Evolutionary conservation across 169 alveolate genomes (phyloP), one percentile per base, ranked within the genome.

Genomic region (Plasmodium falciparum): DNA sequence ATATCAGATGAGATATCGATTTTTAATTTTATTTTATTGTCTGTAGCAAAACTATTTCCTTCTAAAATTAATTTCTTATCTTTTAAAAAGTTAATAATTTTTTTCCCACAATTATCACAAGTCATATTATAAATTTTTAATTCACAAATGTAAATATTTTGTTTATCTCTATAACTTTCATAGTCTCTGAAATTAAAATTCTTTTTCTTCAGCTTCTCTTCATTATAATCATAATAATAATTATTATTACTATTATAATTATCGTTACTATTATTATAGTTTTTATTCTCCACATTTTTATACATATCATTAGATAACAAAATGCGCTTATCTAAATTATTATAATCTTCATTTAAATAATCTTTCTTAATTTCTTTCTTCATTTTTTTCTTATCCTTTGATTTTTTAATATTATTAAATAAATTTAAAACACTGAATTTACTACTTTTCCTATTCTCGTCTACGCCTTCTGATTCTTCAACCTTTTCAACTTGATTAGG

Each of bases 11-110:
- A 56, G 8, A 67, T 72, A 26, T 80, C 29, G 26, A 80, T 54
- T 67, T 80, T 80, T 80, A 80, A 56, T 49, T 80, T 80, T 8
- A 80, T 47, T 69, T 80, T 80, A 33, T 61, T 69, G 12, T 80
- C 90, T n/a, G 83, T 69, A 56, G 90, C 90, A 59, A 66, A 80
- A 56, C 90, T 80, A 67, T 67, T 61, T 39, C 90, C 90, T 12
- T 56, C 83, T 26, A 80, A 15, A 47, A 80, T 80, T 54, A 80
- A 69, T 54, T 80, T 69, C 45, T 80, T 80, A 29, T 67, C 52
- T 67, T 80, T 80, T 66, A 80, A 80, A 58, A 80, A 80, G 24
- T 22, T 80, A 33, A 80, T 80, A 54, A 80, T 80, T 80, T 80
- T 80, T 17, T 80, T 80, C 3, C 90, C 90, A 69, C 90, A 80